A percentile compares a stretch with the other conserved stretches of the same genome.
These are phyloP conservation scores for Telfairia occidentalis DNA, from an alignment of 331 rosid genomes.

Conservation along the genomic window DNA sequence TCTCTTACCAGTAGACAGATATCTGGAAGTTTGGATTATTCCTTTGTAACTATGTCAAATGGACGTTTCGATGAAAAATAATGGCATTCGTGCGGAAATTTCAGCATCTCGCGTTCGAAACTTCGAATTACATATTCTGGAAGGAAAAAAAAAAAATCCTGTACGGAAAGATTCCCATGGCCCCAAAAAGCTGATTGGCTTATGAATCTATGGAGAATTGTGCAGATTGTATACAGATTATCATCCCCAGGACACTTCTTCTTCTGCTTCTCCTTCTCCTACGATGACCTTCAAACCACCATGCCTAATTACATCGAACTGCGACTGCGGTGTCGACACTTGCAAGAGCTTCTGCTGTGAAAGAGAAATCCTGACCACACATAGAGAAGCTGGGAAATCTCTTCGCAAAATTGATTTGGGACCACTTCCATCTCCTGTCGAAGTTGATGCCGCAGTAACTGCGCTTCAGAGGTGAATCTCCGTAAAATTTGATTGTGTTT, in stretches of 20 bases:
- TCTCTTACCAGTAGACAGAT: too few species aligned
- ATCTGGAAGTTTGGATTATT: too few species aligned
- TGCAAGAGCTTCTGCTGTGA: not conserved
- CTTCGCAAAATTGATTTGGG: slow-evolving; percentile 22
- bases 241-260: not conserved
- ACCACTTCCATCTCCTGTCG: slow-evolving; percentile 37
- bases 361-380: not conserved
- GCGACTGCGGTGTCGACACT: not conserved
- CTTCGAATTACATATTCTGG: not conserved
- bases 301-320: not conserved
- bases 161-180: not conserved
- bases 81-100: not conserved
- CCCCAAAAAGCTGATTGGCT: not conserved
- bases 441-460: slow-evolving; percentile 39
- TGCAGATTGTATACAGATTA: not conserved
- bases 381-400: not conserved
- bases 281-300: not conserved
- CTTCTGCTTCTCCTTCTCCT: not conserved
- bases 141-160: not conserved
- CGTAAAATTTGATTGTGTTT: not conserved
- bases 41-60: too few species aligned
- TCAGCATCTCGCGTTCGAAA: too few species aligned
- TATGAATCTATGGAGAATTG: not conserved
- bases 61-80: not conserved
- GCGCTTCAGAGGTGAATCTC: slow-evolving; percentile 30